Evolutionary conservation across 1,284 basidiomycete species (phyloP).

Genomic region (Trichosporon faecale): DNA sequence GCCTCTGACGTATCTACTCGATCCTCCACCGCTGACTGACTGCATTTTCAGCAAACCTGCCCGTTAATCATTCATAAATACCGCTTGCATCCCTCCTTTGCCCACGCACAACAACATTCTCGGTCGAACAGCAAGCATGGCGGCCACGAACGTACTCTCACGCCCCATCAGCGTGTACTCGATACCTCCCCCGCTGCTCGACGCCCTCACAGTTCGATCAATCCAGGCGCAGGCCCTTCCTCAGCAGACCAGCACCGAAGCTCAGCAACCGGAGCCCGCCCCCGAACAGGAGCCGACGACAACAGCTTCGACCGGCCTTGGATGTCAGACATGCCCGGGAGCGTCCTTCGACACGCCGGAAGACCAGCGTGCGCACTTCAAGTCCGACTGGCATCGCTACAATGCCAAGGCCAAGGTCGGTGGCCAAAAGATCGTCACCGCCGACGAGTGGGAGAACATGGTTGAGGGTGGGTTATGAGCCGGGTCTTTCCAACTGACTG

Average conservation of each 20-base stretch:
- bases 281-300: background rate
- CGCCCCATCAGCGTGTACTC: constrained; percentile 57
- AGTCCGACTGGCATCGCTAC: constrained; percentile 96
- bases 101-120: background rate
- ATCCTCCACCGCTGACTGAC: background rate
- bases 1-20: background rate
- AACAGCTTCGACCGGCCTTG: constrained; percentile 42
- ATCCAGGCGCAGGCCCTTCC: constrained; percentile 39
- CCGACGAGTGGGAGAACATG: constrained; percentile 68
- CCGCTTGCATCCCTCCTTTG: background rate
- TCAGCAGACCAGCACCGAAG: background rate
- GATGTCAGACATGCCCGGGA: constrained; percentile 75
- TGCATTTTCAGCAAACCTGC: background rate
- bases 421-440: constrained; percentile 59
- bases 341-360: constrained; percentile 69
- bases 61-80: background rate
- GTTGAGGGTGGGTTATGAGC: constrained; percentile 62
- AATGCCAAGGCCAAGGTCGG: constrained; percentile 82
- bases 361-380: constrained; percentile 82
- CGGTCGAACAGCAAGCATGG: background rate
- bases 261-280: background rate
- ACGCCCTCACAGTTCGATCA: constrained; percentile 62
- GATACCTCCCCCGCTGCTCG: constrained; percentile 65
- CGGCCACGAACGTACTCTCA: constrained; percentile 20
- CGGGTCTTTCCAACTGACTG: constrained; percentile 4